A percentile compares a stretch with the other conserved stretches of the same genome.
These are phyloP conservation scores for Clarireedia homoeocarpa DNA, from an alignment of 2,329 filamentous ascomycete genomes.

Conservation along the genomic window DNA sequence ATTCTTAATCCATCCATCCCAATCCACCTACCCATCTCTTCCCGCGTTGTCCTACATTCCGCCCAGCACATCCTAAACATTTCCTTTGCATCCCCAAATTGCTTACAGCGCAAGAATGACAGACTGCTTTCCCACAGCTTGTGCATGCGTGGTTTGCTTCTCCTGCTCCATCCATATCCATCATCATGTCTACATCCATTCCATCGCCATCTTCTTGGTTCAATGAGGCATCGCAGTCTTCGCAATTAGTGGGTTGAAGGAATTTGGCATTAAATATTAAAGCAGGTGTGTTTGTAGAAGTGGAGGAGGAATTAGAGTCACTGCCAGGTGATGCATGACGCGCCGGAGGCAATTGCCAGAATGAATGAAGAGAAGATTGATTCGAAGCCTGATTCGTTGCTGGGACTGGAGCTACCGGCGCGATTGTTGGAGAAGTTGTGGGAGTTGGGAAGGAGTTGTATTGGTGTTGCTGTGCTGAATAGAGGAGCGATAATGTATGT, in stretches of 20 bases:
- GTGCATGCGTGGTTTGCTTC: slow-evolving; percentile 34
- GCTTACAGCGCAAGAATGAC: slow-evolving; percentile 51
- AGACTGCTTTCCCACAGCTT: slow-evolving; percentile 47
- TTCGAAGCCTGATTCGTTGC: slow-evolving; percentile 16
- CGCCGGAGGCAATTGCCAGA: slow-evolving; percentile 45
- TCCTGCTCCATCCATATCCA: slow-evolving; percentile 30
- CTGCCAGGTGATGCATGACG: slow-evolving; percentile 29
- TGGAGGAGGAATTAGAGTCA: slow-evolving; percentile 18
- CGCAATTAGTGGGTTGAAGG: slow-evolving; percentile 37
- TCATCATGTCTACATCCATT: slow-evolving; percentile 36
- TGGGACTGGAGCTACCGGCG: slow-evolving; percentile 13
- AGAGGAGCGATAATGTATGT: slow-evolving; percentile 50
- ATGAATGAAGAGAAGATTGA: slow-evolving; percentile 51
- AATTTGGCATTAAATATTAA: slow-evolving; percentile 10
- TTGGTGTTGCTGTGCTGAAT: slow-evolving; percentile 42
- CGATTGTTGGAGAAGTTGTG: slow-evolving; percentile 15
- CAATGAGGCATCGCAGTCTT: slow-evolving; percentile 42
- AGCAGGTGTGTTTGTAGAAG: slow-evolving; percentile 1
- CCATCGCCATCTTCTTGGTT: slow-evolving; percentile 23
- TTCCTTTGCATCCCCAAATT: slow-evolving; percentile 46
- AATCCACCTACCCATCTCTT: slow-evolving; percentile 18
- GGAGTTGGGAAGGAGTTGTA: slow-evolving; percentile 11
- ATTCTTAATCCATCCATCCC: slow-evolving; percentile 14
- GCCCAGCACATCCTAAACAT: slow-evolving; percentile 43
- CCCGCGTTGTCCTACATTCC: not conserved